Evolutionary conservation across 768 basidiomycete species (phyloP), one percentile per base, ranked within the genome.

Genomic region (Macrolepiota dolichaula): DNA sequence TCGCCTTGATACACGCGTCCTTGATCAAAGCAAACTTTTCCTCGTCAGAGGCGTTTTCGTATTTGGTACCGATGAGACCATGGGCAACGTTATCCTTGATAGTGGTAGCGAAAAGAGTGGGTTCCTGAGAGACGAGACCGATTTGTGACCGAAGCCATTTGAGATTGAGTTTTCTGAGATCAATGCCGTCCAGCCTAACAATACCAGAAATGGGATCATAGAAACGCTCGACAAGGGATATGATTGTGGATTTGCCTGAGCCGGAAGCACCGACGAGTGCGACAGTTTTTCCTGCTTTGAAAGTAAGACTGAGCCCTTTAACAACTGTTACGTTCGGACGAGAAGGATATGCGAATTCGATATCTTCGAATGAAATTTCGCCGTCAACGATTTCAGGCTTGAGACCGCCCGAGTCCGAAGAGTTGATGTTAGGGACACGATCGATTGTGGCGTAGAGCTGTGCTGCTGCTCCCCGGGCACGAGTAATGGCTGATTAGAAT

Each of bases 381-480:
- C 95, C 95, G 0, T 78, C 64, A 52, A 93, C 86, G 1, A 72
- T 73, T 46, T 85, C 85, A 0, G 85, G 93, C 69, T 88, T 88
- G 44, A 82, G 72, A 12, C 96, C 96, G 2, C 68, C 76, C 0
- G 84, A 78, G 61, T 85, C 74, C 1, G 88, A 81, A 3, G 92
- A 93, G 72, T 98, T 94, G 68, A 98, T 98, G 1, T 77, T 73
- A 3, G 96, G 95, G 7, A 92, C 78, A 25, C 95, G 88, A 66
- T 95, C 91, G 62, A 98, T 96, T 2, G 94, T 94, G 24, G 83
- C 79, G 70, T 82, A 96, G 4, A 98, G 78, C 71, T 96, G 96
- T 11, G 90, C 90, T 19, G 93, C 94, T 22, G 95, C 94, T 22
- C 85, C 91, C 62, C 85, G 85, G 35, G 85, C 95, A 65, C 88